Percentiles rank a stretch among this genome's conserved stretches.
Evolutionary conservation across 441 rosid genomes (phyloP).

Genomic region (Populus hybrid): DNA sequence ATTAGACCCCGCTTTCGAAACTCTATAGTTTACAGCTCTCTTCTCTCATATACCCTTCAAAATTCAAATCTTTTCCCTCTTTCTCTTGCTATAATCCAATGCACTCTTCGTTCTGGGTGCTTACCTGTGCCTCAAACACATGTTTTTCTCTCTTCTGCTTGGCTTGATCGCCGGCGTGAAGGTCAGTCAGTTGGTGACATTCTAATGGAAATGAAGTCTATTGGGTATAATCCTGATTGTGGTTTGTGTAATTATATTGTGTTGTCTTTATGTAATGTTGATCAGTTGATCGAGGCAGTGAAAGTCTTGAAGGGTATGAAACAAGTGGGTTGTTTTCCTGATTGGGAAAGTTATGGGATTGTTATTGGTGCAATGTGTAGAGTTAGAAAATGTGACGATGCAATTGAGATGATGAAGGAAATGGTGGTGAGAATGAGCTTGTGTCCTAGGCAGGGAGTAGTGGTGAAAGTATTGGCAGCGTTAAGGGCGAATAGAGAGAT

Average conservation of each 20-base stretch:
- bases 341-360: constrained; percentile 58
- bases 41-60: constrained; percentile 64
- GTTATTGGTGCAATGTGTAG: constrained; percentile 50
- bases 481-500: constrained; percentile 62
- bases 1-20: constrained; percentile 56
- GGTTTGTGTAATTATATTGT: constrained; percentile 63
- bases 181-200: constrained; percentile 35
- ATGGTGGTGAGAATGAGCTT: constrained; percentile 70
- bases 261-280: constrained; percentile 66
- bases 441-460: constrained; percentile 56
- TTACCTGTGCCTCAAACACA: constrained; percentile 54
- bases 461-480: constrained; percentile 53
- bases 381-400: constrained; percentile 49
- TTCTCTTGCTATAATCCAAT: constrained; percentile 62
- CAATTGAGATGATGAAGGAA: constrained; percentile 52
- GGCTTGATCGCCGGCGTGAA: constrained; percentile 41
- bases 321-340: constrained; percentile 61
- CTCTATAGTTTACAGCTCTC: constrained; percentile 44
- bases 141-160: constrained; percentile 56
- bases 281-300: constrained; percentile 60
- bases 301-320: constrained; percentile 57
- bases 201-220: constrained; percentile 51
- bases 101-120: constrained; percentile 71
- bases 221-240: constrained; percentile 66
- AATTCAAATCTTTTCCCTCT: constrained; percentile 53